A percentile compares a stretch with the other conserved stretches of the same genome.
Evolutionary conservation across 1,284 basidiomycete species (phyloP).

Genomic region (Tylopilus sp.): DNA sequence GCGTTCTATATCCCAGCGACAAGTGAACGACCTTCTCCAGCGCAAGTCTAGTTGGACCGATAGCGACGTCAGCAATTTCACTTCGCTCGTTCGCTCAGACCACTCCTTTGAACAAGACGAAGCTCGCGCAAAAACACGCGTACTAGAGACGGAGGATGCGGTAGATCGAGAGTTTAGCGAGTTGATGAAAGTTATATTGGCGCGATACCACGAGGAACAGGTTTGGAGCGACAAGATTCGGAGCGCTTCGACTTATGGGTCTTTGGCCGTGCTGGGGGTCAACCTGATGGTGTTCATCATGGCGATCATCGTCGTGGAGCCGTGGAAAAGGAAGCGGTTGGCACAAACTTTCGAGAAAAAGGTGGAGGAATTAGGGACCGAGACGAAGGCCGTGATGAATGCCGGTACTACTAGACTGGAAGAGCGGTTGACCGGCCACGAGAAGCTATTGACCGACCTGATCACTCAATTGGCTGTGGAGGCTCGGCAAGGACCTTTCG

Average conservation of each 20-base stretch:
- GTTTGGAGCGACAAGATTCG: conserved; percentile 98
- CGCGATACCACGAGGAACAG: conserved; percentile 93
- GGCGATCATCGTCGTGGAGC: conserved; percentile 87
- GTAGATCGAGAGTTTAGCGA: conserved; percentile 85
- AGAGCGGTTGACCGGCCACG: conserved; percentile 54
- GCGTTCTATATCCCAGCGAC: conserved; percentile 79
- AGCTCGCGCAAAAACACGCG: conserved; percentile 59
- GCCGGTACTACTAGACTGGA: conserved; percentile 50
- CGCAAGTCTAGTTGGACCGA: conserved; percentile 89
- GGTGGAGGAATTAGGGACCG: conserved; percentile 69
- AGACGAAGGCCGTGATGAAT: conserved; percentile 50
- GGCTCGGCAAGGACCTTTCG: conserved; percentile 5
- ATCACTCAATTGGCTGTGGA: conserved; percentile 24
- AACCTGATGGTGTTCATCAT: conserved; percentile 87
- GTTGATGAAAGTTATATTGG: conserved; percentile 83
- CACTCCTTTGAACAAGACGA: conserved; percentile 82
- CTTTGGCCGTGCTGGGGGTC: conserved; percentile 76
- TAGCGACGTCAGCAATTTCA: conserved; percentile 79
- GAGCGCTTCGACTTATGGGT: conserved; percentile 87
- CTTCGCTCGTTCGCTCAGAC: conserved; percentile 82
- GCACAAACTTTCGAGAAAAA: conserved; percentile 86
- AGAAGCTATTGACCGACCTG: conserved; percentile 35
- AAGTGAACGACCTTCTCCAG: conserved; percentile 88
- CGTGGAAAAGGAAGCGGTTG: conserved; percentile 85
- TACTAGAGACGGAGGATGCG: conserved; percentile 67